These are phyloP conservation scores for Coffea canephora DNA, from an alignment of 257 asterid genomes.

Conservation along the genomic window DNA sequence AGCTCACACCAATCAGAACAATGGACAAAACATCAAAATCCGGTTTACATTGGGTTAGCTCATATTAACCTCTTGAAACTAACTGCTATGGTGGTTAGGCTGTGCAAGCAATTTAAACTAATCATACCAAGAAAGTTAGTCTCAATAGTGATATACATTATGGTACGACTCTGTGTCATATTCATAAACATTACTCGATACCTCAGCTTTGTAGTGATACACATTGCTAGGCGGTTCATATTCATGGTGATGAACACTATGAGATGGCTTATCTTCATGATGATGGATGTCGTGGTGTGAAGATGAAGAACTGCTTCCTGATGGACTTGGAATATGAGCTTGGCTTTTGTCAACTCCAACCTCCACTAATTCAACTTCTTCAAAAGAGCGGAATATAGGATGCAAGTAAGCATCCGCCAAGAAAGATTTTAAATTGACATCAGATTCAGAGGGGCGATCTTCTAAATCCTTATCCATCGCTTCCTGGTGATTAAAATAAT, in stretches of 20 bases:
- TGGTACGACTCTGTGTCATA: slow-evolving; percentile 39
- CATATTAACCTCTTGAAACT: slow-evolving; percentile 13
- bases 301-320: slow-evolving; percentile 56
- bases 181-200: slow-evolving; percentile 5
- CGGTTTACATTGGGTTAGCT: not conserved
- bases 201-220: slow-evolving; percentile 27
- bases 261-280: slow-evolving; percentile 40
- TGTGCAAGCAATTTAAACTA: slow-evolving; percentile 11
- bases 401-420: slow-evolving; percentile 91
- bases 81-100: slow-evolving; percentile 11
- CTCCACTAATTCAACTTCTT: slow-evolving; percentile 68
- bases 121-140: not conserved
- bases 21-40: not conserved
- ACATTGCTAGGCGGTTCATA: slow-evolving; percentile 34
- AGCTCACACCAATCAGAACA: not conserved
- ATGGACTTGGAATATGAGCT: slow-evolving; percentile 30
- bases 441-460: slow-evolving; percentile 52
- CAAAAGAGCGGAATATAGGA: slow-evolving; percentile 84
- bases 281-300: slow-evolving; percentile 32
- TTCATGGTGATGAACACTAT: slow-evolving; percentile 49
- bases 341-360: slow-evolving; percentile 49
- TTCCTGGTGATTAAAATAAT: slow-evolving; percentile 53
- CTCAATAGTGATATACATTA: slow-evolving; percentile 49
- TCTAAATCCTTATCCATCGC: slow-evolving; percentile 77
- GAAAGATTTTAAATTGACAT: slow-evolving; percentile 50